Percentiles rank a stretch among this genome's conserved stretches.
These are phyloP conservation scores for Rosa hybrid DNA, from an alignment of 331 rosid species.

Conservation along the genomic window DNA sequence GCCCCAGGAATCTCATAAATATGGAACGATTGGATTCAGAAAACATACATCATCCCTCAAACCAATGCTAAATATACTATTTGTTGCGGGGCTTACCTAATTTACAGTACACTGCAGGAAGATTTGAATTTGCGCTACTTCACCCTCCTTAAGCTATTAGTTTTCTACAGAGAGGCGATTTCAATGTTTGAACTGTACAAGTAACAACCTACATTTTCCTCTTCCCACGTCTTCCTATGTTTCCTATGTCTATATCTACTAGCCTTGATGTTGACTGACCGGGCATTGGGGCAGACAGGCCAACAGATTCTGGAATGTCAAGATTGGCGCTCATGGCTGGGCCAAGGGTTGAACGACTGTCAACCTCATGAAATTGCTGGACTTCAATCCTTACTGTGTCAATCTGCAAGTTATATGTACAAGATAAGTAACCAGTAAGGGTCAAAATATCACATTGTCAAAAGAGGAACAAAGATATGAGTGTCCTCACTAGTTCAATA, in stretches of 20 bases:
- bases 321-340: conserved; percentile 57
- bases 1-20: neutral
- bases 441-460: neutral
- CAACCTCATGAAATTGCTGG: conserved; percentile 51
- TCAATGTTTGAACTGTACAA: conserved; percentile 13
- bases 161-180: neutral
- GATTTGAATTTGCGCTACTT: neutral
- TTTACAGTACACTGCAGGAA: conserved; percentile 8
- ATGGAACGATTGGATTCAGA: conserved; percentile 13
- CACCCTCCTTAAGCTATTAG: conserved; percentile 21
- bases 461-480: conserved; percentile 5
- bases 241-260: conserved; percentile 67
- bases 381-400: conserved; percentile 59
- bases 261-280: conserved; percentile 61
- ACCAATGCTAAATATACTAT: conserved; percentile 26
- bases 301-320: conserved; percentile 94
- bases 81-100: conserved; percentile 27
- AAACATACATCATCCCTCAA: conserved; percentile 43
- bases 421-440: conserved; percentile 16
- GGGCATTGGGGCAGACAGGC: conserved; percentile 60
- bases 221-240: conserved; percentile 66
- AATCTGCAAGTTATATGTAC: conserved; percentile 49
- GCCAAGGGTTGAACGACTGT: conserved; percentile 55
- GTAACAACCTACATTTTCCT: conserved; percentile 56
- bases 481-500: conserved; percentile 74